Base-by-base conservation (phyloP, 495 filamentous ascomycete species). In the Penicillium simplicissimum region DNA sequence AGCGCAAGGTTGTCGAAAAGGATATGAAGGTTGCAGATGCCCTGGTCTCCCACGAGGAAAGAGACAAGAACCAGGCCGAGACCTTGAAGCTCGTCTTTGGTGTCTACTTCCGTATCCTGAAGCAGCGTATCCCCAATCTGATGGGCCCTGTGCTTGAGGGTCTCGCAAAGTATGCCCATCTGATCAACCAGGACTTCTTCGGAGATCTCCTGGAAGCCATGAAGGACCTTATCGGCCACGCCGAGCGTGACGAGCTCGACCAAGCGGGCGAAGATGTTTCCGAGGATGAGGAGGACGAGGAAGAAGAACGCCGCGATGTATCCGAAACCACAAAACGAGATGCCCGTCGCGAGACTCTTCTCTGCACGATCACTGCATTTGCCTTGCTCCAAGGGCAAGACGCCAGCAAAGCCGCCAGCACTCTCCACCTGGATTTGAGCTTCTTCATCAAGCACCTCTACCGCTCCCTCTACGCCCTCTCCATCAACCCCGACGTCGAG, bases 171-270 rank as follows among this genome's bases (percentile, higher is more conserved):
- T 98, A 96, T 73, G 87, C 93, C 17, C 95, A 96, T 71, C 80
- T 98, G 17, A 97, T 98, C 80, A 98, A 98, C 77, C 90, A 97
- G 68, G 88, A 98, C 70, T 97, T 98, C 80, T 98, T 98, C 72
- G 95, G 95, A 21, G 95, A 97, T 72, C 79, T 98, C 37, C 86
- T 98, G 19, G 96, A 97, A 69, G 93, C 91, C 8, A 79, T 98
- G 31, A 95, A 95, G 71, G 96, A 97, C 58, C 82, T 98, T 13
- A 93, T 97, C 64, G 81, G 81, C 10, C 82, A 90, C 59, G 86
- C 87, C 53, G 86, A 90, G 42, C 67, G 65, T 10, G 73, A 77
- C 11, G 78, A 84, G 52, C 72, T 77, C n/a, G 51, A 37, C 33
- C 51, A 53, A 37, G 51, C 28, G 8, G 76, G 81, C 35, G 74